A percentile compares a stretch with the other conserved stretches of the same genome.
phyloP scores from a whole-genome alignment of 768 basidiomycete genomes.

The Suillus tomentosus region DNA sequence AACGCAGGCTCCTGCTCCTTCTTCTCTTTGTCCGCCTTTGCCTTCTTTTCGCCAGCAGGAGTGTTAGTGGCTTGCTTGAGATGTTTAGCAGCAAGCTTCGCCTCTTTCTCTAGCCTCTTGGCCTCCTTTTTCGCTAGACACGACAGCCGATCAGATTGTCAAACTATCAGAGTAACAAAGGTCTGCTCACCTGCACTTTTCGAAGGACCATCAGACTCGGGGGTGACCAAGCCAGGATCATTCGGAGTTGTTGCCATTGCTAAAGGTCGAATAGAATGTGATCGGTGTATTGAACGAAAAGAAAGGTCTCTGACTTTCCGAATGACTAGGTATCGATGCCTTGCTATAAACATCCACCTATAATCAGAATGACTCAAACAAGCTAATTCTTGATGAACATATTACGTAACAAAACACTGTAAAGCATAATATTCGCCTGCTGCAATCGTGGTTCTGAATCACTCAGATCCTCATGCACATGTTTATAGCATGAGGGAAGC shows the following conservation, averaged over 20 bases:
- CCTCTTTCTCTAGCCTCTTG: conserved; percentile 77
- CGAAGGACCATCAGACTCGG: conserved; percentile 24
- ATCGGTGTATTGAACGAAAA: not conserved
- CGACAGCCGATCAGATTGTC: conserved; percentile 8
- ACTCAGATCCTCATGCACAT: not conserved
- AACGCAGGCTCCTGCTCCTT: conserved; percentile 72
- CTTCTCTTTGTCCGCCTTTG: conserved; percentile 73
- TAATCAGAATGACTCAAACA: conserved; percentile 18
- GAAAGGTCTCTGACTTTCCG: conserved; percentile 9
- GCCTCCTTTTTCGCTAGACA: conserved; percentile 80
- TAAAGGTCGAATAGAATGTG: not conserved
- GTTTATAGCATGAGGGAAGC: no score
- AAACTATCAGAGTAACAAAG: not conserved
- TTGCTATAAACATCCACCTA: conserved; percentile 22
- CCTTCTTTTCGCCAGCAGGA: conserved; percentile 62
- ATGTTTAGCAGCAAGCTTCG: conserved; percentile 71
- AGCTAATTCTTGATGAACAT: not conserved
- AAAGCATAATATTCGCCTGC: not conserved
- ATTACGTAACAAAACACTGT: conserved; percentile 12
- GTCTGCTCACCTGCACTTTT: conserved; percentile 43
- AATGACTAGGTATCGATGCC: conserved; percentile 23
- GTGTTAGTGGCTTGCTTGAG: conserved; percentile 42
- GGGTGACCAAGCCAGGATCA: conserved; percentile 4
- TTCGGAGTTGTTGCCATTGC: conserved; percentile 9
- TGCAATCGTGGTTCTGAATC: not conserved